Evolutionary conservation across 352 stramenopile genomes (phyloP), one percentile per base, ranked within the genome.

Genomic region (Globisporangium cederbergense): DNA sequence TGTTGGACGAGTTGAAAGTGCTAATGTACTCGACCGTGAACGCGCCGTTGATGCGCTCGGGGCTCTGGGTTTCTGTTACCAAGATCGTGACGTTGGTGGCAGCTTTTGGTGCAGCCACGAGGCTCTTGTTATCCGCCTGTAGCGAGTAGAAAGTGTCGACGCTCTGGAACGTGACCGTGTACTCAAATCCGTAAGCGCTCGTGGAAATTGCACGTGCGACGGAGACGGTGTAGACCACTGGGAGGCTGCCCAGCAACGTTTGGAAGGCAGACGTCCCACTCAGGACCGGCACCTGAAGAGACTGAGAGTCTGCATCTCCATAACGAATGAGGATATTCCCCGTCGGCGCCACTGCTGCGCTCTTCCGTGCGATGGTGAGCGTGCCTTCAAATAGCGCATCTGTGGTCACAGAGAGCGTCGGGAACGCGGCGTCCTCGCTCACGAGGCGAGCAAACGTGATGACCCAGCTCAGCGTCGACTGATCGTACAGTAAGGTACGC

Each of bases 371-470:
- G 2, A 13, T 54, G 0, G 54, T 54, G 1, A 91, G 30, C 0
- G 54, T 62, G 6, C 82, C 82, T 77, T 89, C 73, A 66, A 89
- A 89, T 0, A 60, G 59, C 0, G 65, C 54, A 46, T 76, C 71
- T 3, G 56, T 16, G 2, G 68, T 47, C 18, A 74, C 72, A 1
- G 76, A 68, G 11, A 91, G 55, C 18, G 64, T 46, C 2, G 82
- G 78, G 38, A 91, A 85, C 0, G 51, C 56, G 2, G 62, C 66
- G 47, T 79, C 61, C 0, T 65, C 58, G 50, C 40, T 47, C 32
- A 87, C 34, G 42, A 91, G 67, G 0, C 75, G 62, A 9, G 74
- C 30, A 36, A 90, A 93, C 13, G 82, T 86, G 46, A 93, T 67
- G 43, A 34, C 68, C 82, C 82, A 91, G 1, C 51, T 76, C 32